A percentile compares a stretch with the other conserved stretches of the same genome.
phyloP scores from a whole-genome alignment of 73 alveolate genomes.

The Symbiodinium pilosum region DNA sequence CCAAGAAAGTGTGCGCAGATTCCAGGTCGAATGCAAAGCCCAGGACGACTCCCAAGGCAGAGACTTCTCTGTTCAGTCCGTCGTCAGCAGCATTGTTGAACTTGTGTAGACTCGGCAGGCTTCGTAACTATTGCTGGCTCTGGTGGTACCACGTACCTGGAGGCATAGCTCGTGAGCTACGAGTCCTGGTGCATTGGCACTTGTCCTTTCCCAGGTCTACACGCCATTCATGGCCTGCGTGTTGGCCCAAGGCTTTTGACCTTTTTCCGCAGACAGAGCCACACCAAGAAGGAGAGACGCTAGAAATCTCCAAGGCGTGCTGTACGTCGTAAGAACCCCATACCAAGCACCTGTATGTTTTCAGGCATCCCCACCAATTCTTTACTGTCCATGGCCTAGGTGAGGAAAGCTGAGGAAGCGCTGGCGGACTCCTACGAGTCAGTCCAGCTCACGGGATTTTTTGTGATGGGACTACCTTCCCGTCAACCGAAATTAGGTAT shows the following conservation, averaged over 20 bases:
- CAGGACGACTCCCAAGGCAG: conserved; percentile 68
- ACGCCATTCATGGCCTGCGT: conserved; percentile 68
- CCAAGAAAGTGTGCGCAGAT: too few relatives aligned
- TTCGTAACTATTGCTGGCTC: conserved; percentile 76
- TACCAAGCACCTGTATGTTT: too few relatives aligned
- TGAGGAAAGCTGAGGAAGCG: conserved; percentile 72
- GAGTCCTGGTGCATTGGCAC: too few relatives aligned
- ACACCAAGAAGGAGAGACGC: too few relatives aligned
- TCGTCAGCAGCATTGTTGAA: too few relatives aligned
- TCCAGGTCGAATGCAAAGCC: conserved; percentile 84
- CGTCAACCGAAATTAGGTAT: neutral
- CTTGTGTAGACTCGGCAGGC: too few relatives aligned
- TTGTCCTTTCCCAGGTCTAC: conserved; percentile 35
- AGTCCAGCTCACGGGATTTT: neutral
- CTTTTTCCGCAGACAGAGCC: too few relatives aligned
- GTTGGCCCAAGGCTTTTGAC: neutral
- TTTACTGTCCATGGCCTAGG: neutral
- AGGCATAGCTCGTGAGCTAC: neutral
- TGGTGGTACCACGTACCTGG: conserved; percentile 83
- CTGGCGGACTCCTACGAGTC: conserved; percentile 57
- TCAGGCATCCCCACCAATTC: neutral
- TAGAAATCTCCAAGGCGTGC: too few relatives aligned
- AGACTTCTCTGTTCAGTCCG: too few relatives aligned
- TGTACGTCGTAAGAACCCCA: too few relatives aligned
- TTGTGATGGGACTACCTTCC: neutral